Conservation (phyloP, 805 yeast genomes). For the Monosporozyma aquatica region DNA sequence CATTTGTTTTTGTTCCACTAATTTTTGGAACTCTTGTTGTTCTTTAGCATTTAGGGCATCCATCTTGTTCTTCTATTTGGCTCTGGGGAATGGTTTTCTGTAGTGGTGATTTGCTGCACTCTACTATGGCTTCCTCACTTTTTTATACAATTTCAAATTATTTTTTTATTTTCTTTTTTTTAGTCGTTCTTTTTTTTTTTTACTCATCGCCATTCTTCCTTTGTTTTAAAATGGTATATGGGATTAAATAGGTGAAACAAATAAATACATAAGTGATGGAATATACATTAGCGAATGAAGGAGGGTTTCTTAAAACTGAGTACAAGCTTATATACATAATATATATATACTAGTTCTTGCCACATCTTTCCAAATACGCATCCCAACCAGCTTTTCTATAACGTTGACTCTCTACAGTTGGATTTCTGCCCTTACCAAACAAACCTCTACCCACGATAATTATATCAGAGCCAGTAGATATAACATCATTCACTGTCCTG, state of each 20-base stretch:
- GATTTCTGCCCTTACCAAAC: constrained; percentile 90
- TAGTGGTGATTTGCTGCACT: too few species aligned
- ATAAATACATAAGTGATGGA: too few species aligned
- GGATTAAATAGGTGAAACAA: too few species aligned
- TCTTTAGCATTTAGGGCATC: constrained; percentile 91
- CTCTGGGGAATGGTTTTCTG: too few species aligned
- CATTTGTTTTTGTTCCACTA: constrained; percentile 97
- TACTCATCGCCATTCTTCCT: too few species aligned
- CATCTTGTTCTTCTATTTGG: too few species aligned
- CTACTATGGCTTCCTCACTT: too few species aligned
- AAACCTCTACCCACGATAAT: constrained; percentile 98
- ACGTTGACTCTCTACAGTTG: constrained; percentile 75
- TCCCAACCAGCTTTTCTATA: constrained; percentile 93
- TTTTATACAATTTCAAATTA: too few species aligned
- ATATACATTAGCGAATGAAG: too few species aligned
- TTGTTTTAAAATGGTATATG: too few species aligned
- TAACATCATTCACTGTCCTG: constrained; percentile 80
- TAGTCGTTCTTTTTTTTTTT: too few species aligned
- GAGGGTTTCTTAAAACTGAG: neutral
- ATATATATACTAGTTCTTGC: neutral
- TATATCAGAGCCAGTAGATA: constrained; percentile 80
- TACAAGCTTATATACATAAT: neutral
- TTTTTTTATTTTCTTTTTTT: neutral
- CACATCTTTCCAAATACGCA: constrained; percentile 53
- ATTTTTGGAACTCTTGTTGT: constrained; percentile 91